phyloP scores from a whole-genome alignment of 2,329 filamentous ascomycete species.

The Botryotinia narcissicola region DNA sequence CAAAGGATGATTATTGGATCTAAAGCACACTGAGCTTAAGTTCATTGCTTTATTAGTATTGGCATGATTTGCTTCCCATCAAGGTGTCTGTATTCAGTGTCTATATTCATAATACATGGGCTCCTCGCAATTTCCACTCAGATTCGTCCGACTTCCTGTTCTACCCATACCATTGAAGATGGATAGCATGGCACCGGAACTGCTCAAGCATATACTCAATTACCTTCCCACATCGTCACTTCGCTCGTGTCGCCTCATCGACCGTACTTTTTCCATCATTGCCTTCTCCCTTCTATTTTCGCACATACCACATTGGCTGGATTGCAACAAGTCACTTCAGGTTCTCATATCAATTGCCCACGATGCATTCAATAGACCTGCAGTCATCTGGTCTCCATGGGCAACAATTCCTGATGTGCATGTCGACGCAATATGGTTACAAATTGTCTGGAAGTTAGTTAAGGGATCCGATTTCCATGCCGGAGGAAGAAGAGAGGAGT shows the following conservation, averaged over 20 bases:
- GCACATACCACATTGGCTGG: conserved; percentile 27
- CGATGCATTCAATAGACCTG: background rate
- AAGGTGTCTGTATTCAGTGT: background rate
- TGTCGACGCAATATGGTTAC: conserved; percentile 23
- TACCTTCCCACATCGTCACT: conserved; percentile 25
- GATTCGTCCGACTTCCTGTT: background rate
- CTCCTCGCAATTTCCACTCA: background rate
- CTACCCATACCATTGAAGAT: conserved; percentile 20
- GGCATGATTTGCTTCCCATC: background rate
- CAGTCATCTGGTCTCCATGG: conserved; percentile 15
- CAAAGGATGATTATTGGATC: background rate
- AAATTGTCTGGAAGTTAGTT: conserved; percentile 27
- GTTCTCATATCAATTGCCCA: conserved; percentile 11
- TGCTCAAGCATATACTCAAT: conserved; percentile 25
- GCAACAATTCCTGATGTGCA: conserved; percentile 22
- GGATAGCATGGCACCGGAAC: conserved; percentile 25
- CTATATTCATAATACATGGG: background rate
- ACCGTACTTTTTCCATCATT: conserved; percentile 24
- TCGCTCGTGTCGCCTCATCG: conserved; percentile 24
- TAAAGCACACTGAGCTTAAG: background rate
- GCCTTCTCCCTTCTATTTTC: conserved; percentile 23
- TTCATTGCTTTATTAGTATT: background rate
- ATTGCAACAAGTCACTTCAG: conserved; percentile 6
- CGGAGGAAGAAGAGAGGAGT: background rate
- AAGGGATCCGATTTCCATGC: conserved; percentile 3